Evolutionary conservation across 2,329 filamentous ascomycete genomes (phyloP), one percentile per base, ranked within the genome.

Genomic region (Colletotrichum horii): DNA sequence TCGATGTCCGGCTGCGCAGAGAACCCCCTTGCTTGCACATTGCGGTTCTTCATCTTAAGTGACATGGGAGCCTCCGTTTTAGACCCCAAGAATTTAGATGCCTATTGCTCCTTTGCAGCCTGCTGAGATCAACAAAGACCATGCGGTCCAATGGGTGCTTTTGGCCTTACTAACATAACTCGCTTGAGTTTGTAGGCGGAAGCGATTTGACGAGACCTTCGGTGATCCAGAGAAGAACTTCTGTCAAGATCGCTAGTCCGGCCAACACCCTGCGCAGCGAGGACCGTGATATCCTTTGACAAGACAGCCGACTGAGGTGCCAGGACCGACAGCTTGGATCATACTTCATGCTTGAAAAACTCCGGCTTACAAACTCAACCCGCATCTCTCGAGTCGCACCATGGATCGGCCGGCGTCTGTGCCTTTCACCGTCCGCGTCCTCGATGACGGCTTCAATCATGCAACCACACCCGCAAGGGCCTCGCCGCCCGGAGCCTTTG

Each of bases 361-460:
- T 24, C 43, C 36, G 22, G 67, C 22, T 30, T 70, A 48, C 14
- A 36, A 28, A 16, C 61, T 62, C 34, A 68, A 26, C 30, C 48
- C 28, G 48, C 30, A n/a, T 32, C 38, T 34, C 38, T 32, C 62
- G 22, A 64, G 70, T 67, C 43, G 70, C 73, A 55, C 71, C 67
- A 74, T 75, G 73, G 69, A 67, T 14, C 58, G 48, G 15, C 66
- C 70, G 43, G 43, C 43, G 68, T 71, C 70, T 58, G 56, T 76
- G 64, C 74, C 74, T 58, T 76, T 76, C 52, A 52, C 70, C 43
- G 70, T 73, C 70, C 74, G 74, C 19, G 74, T 74, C 22, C 65
- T 76, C 58, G 70, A 76, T 36, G 70, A 76, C 60, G 43, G 64
- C 34, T 22, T 24, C 62, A 43, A 34, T 58, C 62, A 48, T 52